Percentiles rank a stretch among this genome's conserved stretches.
Evolutionary conservation across 2,329 filamentous ascomycete species (phyloP).

Genomic region (Verticillium isaacii): DNA sequence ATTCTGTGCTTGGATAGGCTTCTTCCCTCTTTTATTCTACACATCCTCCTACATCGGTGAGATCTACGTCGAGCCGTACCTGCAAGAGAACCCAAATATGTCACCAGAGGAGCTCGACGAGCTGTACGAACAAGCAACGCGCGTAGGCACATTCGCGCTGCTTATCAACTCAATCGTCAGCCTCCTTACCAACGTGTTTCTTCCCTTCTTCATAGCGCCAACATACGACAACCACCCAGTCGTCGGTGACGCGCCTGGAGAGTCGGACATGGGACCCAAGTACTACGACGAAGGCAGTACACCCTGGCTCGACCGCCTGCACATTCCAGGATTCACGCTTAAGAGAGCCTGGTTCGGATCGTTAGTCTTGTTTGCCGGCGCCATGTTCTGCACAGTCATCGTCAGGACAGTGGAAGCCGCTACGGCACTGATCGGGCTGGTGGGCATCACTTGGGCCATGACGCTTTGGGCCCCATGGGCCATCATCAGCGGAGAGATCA

Average conservation of each 20-base stretch:
- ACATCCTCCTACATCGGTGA: conserved; percentile 91
- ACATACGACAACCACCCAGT: conserved; percentile 57
- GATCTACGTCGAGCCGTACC: conserved; percentile 81
- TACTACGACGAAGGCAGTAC: conserved; percentile 28
- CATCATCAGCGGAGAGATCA: conserved; percentile 89
- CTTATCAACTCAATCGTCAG: conserved; percentile 85
- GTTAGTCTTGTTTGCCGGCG: conserved; percentile 74
- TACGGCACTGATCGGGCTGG: conserved; percentile 71
- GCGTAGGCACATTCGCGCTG: conserved; percentile 83
- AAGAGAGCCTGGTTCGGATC: conserved; percentile 83
- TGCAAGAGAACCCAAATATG: conserved; percentile 74
- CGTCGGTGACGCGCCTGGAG: conserved; percentile 21
- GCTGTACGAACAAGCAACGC: conserved; percentile 79
- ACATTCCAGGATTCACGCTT: conserved; percentile 80
- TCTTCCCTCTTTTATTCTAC: conserved; percentile 95
- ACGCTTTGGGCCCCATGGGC: conserved; percentile 94
- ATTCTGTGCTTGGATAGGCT: conserved; percentile 87
- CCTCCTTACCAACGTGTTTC: conserved; percentile 72
- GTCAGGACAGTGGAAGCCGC: conserved; percentile 67
- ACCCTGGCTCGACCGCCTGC: conserved; percentile 54
- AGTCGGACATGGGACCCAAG: conserved; percentile 22
- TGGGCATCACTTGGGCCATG: conserved; percentile 89
- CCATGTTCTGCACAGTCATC: conserved; percentile 81
- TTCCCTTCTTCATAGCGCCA: conserved; percentile 81
- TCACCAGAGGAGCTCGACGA: conserved; percentile 69